A percentile compares a stretch with the other conserved stretches of the same genome.
These are phyloP conservation scores for Imleria badia DNA, from an alignment of 768 basidiomycete genomes.

Conservation along the genomic window DNA sequence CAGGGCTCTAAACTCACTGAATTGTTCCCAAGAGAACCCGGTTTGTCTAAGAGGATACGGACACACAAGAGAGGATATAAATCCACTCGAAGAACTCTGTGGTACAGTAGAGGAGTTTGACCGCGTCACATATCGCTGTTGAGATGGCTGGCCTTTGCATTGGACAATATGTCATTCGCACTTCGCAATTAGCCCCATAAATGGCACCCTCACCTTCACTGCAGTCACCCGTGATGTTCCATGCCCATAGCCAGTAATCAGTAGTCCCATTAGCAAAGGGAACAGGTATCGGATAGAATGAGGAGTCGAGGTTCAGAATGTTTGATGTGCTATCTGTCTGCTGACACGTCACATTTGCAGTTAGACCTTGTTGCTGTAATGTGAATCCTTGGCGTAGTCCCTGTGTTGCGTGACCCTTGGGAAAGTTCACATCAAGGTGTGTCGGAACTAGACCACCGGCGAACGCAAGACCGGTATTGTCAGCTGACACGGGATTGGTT, in stretches of 20 bases:
- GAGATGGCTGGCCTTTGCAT: neutral
- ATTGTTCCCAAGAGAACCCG: neutral
- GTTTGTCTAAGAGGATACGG: slow-evolving; percentile 3
- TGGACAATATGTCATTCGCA: neutral
- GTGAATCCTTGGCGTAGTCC: neutral
- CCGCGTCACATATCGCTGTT: slow-evolving; percentile 1
- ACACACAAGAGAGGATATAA: slow-evolving; percentile 2
- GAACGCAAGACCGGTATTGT: neutral
- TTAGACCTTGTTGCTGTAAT: slow-evolving; percentile 20
- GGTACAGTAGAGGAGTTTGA: slow-evolving; percentile 1
- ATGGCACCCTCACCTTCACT: neutral
- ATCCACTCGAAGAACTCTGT: neutral
- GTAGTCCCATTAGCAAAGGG: neutral
- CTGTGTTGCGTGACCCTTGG: neutral
- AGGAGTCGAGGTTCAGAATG: neutral
- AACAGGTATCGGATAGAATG: neutral
- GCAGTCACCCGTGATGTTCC: neutral
- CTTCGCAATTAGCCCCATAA: neutral
- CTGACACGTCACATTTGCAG: slow-evolving; percentile 13
- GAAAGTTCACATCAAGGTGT: neutral
- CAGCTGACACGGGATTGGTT: neutral
- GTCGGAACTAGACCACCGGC: slow-evolving; percentile 5
- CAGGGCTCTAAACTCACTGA: neutral
- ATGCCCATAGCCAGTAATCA: slow-evolving; percentile 6
- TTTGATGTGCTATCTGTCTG: too few relatives aligned